phyloP scores from a whole-genome alignment of 768 basidiomycete species.

The Postia placenta region DNA sequence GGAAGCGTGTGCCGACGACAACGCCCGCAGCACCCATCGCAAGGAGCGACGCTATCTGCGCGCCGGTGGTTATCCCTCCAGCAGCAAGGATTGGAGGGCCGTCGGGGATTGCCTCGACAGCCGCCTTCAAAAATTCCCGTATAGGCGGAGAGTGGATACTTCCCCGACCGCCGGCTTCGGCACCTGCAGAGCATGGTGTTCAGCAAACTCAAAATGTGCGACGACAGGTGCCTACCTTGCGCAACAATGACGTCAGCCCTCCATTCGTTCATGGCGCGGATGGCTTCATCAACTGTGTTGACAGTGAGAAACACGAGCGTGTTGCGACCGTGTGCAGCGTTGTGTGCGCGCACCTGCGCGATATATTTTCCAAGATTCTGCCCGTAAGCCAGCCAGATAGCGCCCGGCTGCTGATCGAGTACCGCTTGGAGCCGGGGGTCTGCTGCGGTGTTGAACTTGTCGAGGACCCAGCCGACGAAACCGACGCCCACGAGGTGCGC shows the following conservation, averaged over 20 bases:
- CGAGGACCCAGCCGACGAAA: conserved; percentile 67
- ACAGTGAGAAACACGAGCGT: conserved; percentile 63
- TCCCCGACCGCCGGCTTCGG: conserved; percentile 80
- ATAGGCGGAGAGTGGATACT: conserved; percentile 49
- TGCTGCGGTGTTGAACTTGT: conserved; percentile 32
- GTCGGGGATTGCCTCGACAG: conserved; percentile 37
- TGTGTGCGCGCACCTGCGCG: conserved; percentile 37
- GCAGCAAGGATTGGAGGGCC: conserved; percentile 62
- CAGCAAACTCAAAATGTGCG: not conserved
- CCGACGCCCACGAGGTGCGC: conserved; percentile 65
- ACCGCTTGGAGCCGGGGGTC: conserved; percentile 40
- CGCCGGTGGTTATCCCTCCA: conserved; percentile 63
- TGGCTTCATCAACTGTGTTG: conserved; percentile 53
- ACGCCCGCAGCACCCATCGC: conserved; percentile 62
- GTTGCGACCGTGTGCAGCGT: conserved; percentile 20
- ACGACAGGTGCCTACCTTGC: conserved; percentile 47
- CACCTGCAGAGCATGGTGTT: no score
- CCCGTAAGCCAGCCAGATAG: conserved; percentile 76
- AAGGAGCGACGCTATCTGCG: conserved; percentile 60
- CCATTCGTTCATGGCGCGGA: conserved; percentile 57
- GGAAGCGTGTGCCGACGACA: conserved; percentile 71
- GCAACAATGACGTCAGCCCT: conserved; percentile 69
- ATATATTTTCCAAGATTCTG: conserved; percentile 49
- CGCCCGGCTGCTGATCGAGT: conserved; percentile 50
- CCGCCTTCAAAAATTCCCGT: conserved; percentile 49